Percentiles rank a stretch among this genome's conserved stretches.
Conservation (phyloP, 805 yeast species). For the Saccharomycopsis oosterbeekiorum region DNA sequence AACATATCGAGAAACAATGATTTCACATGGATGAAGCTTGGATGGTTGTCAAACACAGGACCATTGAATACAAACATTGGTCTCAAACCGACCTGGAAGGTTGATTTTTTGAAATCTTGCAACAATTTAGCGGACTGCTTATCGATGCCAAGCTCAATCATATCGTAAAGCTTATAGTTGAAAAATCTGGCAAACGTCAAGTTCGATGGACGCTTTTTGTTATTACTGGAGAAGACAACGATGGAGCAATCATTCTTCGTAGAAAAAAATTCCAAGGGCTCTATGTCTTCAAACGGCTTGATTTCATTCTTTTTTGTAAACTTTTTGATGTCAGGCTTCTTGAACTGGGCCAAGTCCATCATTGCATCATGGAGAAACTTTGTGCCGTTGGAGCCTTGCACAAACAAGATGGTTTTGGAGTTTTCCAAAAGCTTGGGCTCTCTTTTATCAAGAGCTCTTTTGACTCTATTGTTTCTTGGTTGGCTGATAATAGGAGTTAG, state of each 20-base stretch:
- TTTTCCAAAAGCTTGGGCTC: constrained; percentile 87
- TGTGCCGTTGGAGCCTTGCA: constrained; percentile 79
- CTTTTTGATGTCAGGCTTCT: constrained; percentile 83
- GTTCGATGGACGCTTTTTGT: constrained; percentile 89
- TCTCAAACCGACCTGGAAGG: constrained; percentile 81
- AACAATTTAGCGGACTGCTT: constrained; percentile 61
- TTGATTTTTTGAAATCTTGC: constrained; percentile 66
- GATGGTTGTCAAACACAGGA: constrained; percentile 80
- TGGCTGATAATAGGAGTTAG: constrained; percentile 30
- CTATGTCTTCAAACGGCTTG: constrained; percentile 85
- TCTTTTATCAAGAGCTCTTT: constrained; percentile 83
- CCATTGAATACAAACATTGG: constrained; percentile 95
- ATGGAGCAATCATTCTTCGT: constrained; percentile 91
- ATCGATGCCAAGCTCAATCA: constrained; percentile 72
- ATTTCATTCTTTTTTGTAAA: constrained; percentile 83
- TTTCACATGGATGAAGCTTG: constrained; percentile 75
- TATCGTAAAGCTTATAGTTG: constrained; percentile 82
- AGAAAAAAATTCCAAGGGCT: constrained; percentile 79
- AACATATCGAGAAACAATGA: constrained; percentile 86
- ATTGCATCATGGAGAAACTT: constrained; percentile 77
- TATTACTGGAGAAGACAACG: constrained; percentile 65
- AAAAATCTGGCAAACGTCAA: constrained; percentile 84
- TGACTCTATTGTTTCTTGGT: constrained; percentile 92
- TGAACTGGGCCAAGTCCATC: constrained; percentile 80
- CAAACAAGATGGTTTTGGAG: constrained; percentile 78